These are phyloP conservation scores for Parastagonospora nodorum DNA, from an alignment of 2,329 filamentous ascomycete species.

Conservation along the genomic window DNA sequence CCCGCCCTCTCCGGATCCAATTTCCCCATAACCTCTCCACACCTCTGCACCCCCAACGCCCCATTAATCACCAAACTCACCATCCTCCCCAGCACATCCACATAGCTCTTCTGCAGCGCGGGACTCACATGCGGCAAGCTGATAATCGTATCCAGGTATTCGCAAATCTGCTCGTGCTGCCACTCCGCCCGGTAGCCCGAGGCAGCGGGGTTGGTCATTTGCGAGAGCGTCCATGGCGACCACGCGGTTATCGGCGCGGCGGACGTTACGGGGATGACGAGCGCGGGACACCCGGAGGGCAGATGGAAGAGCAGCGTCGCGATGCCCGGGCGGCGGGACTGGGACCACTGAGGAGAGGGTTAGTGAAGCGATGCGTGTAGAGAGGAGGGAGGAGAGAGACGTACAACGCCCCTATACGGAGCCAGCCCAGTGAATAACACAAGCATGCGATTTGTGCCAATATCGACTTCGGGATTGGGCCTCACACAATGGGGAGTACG, in stretches of 20 bases:
- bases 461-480: conserved; percentile 31
- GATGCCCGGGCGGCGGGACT: conserved; percentile 44
- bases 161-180: conserved; percentile 44
- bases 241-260: conserved; percentile 38
- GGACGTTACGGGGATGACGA: conserved; percentile 42
- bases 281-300: conserved; percentile 43
- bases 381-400: neutral
- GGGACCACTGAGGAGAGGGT: conserved; percentile 31
- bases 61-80: conserved; percentile 48
- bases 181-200: conserved; percentile 25
- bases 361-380: conserved; percentile 32
- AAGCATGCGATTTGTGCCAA: conserved; percentile 42
- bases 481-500: conserved; percentile 40
- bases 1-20: conserved; percentile 45
- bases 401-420: conserved; percentile 18
- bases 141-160: conserved; percentile 40
- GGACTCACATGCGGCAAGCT: conserved; percentile 29
- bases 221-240: conserved; percentile 41
- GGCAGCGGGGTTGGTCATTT: conserved; percentile 29
- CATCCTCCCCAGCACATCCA: conserved; percentile 38
- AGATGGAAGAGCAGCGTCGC: conserved; percentile 46
- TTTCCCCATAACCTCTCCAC: conserved; percentile 33
- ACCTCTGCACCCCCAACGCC: conserved; percentile 36
- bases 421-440: conserved; percentile 47
- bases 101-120: conserved; percentile 31